Base-by-base conservation (phyloP, 352 stramenopile genomes). In the Phytophthora megakarya region DNA sequence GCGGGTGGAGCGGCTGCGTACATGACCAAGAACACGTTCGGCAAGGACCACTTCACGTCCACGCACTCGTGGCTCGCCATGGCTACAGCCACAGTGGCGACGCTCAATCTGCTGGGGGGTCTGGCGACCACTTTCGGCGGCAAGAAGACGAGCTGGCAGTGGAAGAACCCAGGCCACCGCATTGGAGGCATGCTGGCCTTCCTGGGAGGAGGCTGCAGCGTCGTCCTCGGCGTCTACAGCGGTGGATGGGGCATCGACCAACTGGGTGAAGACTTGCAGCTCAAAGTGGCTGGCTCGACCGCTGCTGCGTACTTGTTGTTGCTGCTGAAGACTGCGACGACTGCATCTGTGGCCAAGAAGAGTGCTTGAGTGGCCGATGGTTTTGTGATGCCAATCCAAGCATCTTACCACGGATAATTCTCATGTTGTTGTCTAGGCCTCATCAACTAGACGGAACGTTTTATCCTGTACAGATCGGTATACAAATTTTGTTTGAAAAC, bases 31-130 rank as follows among this genome's bases (percentile, higher is more conserved):
- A 78, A 88, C 19, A 65, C 75, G 25, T 71, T 66, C 38, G 72
- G 66, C 33, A 91, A 89, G 56, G 65, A 80, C 11, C 82, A 91
- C 50, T 88, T 91, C 46, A 85, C 77, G 43, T 86, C 78, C 16
- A 81, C 72, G n/a, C 82, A 91, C 71, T 91, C 82, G 60, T 91
- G 82, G 82, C 47, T 88, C n/a, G 80, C 80, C 0, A 76, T 58
- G 5, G 67, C 23, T 15, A 86, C 73, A 15, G 61, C 52, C 28
- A 81, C 66, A 40, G 35, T 91, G 15, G 73, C 75, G n/a, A 67
- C 67, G 28, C 68, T 91, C 37, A 88, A 88, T 64, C 68, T 85
- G 48, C 63, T 91, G 5, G 80, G 78, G 80, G 82, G 80, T 4
- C 53, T 81, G 8, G 59, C 69, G 19, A 81, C 74, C 15, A 89